Evolutionary conservation across 139 green algal species (phyloP).

Genomic region (Coccomyxa sp.): DNA sequence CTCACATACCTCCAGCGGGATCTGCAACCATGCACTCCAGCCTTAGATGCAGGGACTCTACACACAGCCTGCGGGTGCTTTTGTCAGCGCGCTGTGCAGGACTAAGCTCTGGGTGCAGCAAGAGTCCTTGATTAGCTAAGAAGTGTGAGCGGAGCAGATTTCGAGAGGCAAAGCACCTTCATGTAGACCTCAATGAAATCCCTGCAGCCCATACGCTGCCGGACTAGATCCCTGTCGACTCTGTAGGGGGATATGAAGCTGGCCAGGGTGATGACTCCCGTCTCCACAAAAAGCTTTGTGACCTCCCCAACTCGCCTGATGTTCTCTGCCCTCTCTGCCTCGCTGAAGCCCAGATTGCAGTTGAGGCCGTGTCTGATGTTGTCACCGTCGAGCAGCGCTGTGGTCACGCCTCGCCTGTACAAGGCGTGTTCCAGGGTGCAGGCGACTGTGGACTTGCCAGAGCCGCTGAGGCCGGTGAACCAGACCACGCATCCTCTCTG

Average conservation of each 20-base stretch:
- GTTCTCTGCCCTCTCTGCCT: slow-evolving; percentile 87
- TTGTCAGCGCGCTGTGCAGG: neutral
- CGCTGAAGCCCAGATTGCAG: slow-evolving; percentile 86
- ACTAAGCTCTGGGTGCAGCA: neutral
- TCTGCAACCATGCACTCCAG: slow-evolving; percentile 42
- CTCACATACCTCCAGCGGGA: slow-evolving; percentile 87
- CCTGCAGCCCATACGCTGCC: slow-evolving; percentile 46
- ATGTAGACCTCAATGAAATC: slow-evolving; percentile 73
- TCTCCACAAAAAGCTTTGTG: slow-evolving; percentile 86
- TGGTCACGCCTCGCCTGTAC: slow-evolving; percentile 59
- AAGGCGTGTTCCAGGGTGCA: slow-evolving; percentile 78
- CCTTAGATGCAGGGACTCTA: neutral
- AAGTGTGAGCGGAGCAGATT: neutral
- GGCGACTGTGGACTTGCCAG: slow-evolving; percentile 64
- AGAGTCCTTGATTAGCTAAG: neutral
- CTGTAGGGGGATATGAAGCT: slow-evolving; percentile 94
- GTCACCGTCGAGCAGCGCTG: slow-evolving; percentile 88
- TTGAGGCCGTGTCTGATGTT: slow-evolving; percentile 93
- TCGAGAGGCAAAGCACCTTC: neutral
- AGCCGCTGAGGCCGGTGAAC: slow-evolving; percentile 73
- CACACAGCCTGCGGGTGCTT: neutral
- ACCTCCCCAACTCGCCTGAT: slow-evolving; percentile 93
- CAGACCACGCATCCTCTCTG: slow-evolving; percentile 87
- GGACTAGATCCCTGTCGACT: slow-evolving; percentile 63
- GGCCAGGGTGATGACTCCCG: slow-evolving; percentile 85